Conservation (phyloP, 2,329 filamentous ascomycete species). For the Aspergillus sojae region DNA sequence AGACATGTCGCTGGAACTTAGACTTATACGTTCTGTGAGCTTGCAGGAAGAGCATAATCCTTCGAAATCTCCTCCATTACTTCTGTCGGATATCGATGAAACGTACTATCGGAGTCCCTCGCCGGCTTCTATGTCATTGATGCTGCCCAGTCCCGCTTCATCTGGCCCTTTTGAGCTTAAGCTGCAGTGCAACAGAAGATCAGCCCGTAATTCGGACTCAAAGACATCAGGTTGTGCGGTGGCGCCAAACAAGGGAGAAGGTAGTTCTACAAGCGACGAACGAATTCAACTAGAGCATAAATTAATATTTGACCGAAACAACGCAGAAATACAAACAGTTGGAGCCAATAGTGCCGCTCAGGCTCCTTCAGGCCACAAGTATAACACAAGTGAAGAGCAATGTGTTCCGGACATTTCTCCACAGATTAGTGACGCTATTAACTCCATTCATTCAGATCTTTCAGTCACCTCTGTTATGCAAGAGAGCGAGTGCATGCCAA, state of each 20-base stretch:
- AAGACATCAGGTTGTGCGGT: background rate
- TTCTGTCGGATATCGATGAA: constrained; percentile 8
- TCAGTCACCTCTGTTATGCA: background rate
- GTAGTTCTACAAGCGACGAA: background rate
- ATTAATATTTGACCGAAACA: background rate
- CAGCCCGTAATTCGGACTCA: background rate
- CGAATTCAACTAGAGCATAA: background rate
- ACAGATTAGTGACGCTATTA: background rate
- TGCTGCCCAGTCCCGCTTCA: constrained; percentile 19
- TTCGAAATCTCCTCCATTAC: constrained; percentile 3
- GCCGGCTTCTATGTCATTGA: constrained; percentile 3
- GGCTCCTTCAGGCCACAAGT: background rate
- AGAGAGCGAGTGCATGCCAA: background rate
- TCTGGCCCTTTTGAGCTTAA: background rate
- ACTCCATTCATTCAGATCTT: background rate
- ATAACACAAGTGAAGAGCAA: background rate
- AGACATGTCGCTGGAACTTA: background rate
- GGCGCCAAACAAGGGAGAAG: no score
- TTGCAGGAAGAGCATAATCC: background rate
- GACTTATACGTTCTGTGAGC: background rate
- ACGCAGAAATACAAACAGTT: background rate
- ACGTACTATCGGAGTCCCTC: constrained; percentile 2
- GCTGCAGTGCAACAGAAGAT: background rate
- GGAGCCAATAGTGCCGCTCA: background rate
- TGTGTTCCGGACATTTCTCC: background rate